Base-by-base conservation (phyloP, 441 rosid species). In the Erysimum pusillum region DNA sequence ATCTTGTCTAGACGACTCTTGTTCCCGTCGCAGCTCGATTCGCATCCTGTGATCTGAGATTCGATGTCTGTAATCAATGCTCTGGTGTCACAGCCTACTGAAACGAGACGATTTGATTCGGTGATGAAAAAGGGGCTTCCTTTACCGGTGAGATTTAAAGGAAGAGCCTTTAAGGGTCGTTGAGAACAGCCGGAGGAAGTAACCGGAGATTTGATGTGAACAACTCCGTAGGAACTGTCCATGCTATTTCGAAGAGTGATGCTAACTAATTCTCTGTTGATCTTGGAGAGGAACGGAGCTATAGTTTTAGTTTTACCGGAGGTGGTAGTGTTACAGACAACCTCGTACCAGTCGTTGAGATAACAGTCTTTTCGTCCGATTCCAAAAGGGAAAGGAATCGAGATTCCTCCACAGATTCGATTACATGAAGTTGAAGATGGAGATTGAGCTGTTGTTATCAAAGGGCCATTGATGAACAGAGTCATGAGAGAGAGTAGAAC, bases 321-420 rank as follows among this genome's bases (percentile, higher is more conserved):
- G 35, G 42, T 49, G 46, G 63, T 42, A 9, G 63, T 58, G 54
- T 78, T 67, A 65, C 84, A 83, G 48, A 53, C 62, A 54, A 85
- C 74, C 49, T 85, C 59, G 66, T 80, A 85, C 67, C 80, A 80
- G 31, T 61, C 51, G 9, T 79, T 61, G n/a, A 73, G 6, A 51
- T 39, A 83, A 34, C 86, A 83, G 38, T 35, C 36, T 52, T 67
- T 18, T 1, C 6, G 28, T 63, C 79, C 84, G 32, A 82, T 71
- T 2, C 86, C 88, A 56, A 85, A 85, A 0, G 88, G 86, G 46
- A 65, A 85, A 56, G 84, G 80, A 46, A 80, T 76, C 3, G 54
- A 56, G 41, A 85, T 75, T 31, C 72, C 79, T 70, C 86, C 86
- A 13, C 86, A 85, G 20, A 1, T 61, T 60, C 73, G 60, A 18